Evolutionary conservation across 2,329 filamentous ascomycete genomes (phyloP).

Genomic region (Alternaria ventricosa): DNA sequence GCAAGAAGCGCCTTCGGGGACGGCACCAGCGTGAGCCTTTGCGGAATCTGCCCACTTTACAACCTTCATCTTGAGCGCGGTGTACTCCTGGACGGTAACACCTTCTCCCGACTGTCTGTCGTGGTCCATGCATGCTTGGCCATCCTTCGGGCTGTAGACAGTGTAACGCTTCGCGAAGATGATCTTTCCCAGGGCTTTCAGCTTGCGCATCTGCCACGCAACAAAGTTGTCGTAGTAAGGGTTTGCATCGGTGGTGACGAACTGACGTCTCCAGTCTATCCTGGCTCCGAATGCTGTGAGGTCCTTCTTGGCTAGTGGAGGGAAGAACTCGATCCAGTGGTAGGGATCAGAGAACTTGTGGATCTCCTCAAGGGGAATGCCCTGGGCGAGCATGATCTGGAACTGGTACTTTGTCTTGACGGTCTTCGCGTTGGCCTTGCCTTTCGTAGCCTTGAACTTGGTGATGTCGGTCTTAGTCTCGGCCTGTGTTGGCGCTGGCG

Average conservation of each 20-base stretch:
- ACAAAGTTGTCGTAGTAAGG: constrained; percentile 97
- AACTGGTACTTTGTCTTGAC: constrained; percentile 96
- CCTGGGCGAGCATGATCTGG: constrained; percentile 91
- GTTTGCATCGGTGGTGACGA: constrained; percentile 96
- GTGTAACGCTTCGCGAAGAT: constrained; percentile 93
- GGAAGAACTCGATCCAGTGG: constrained; percentile 93
- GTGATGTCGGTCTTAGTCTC: constrained; percentile 79
- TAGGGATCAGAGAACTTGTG: constrained; percentile 91
- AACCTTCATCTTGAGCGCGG: constrained; percentile 87
- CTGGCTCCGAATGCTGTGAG: constrained; percentile 82
- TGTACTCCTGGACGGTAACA: constrained; percentile 88
- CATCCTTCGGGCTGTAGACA: constrained; percentile 85
- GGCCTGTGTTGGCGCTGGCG: constrained; percentile 67
- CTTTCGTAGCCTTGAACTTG: constrained; percentile 82
- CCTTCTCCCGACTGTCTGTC: constrained; percentile 83
- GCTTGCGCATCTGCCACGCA: constrained; percentile 93
- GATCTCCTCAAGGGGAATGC: constrained; percentile 86
- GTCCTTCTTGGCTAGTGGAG: constrained; percentile 78
- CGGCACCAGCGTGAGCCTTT: constrained; percentile 72
- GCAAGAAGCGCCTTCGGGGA: constrained; percentile 79
- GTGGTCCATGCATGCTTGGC: constrained; percentile 87
- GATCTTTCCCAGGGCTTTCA: constrained; percentile 90
- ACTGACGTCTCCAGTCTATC: constrained; percentile 90
- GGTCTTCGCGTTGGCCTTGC: constrained; percentile 85
- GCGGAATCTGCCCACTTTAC: constrained; percentile 86